These are phyloP conservation scores for Zygoascus biomembranicola DNA, from an alignment of 805 yeast genomes.

Conservation along the genomic window DNA sequence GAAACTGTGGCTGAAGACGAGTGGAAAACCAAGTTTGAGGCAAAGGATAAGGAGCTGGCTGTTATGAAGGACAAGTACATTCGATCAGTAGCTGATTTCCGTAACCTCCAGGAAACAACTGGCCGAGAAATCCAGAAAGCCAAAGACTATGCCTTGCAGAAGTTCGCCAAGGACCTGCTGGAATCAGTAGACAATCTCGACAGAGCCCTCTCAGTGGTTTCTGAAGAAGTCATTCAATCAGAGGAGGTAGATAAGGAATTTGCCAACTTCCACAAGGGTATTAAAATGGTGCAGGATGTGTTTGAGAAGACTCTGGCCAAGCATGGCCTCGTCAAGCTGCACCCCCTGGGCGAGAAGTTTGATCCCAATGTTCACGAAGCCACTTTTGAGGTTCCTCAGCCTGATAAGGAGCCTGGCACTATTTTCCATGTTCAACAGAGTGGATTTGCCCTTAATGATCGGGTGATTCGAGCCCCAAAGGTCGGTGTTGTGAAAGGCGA, in stretches of 20 bases:
- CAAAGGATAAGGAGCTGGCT: slow-evolving; percentile 55
- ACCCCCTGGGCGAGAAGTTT: slow-evolving; percentile 76
- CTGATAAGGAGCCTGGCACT: slow-evolving; percentile 85
- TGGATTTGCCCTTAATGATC: slow-evolving; percentile 76
- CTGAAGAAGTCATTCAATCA: slow-evolving; percentile 23
- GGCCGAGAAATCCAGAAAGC: slow-evolving; percentile 82
- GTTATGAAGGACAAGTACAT: slow-evolving; percentile 76
- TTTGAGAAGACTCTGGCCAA: slow-evolving; percentile 73
- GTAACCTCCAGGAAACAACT: slow-evolving; percentile 85
- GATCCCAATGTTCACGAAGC: slow-evolving; percentile 94
- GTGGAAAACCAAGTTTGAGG: slow-evolving; percentile 44
- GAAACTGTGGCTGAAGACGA: slow-evolving; percentile 8
- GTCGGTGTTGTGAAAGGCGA: slow-evolving; percentile 81
- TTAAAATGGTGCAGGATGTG: slow-evolving; percentile 78
- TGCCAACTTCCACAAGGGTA: slow-evolving; percentile 75
- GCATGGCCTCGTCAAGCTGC: slow-evolving; percentile 74
- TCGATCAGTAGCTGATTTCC: slow-evolving; percentile 84
- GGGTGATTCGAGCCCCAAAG: slow-evolving; percentile 92
- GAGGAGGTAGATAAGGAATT: slow-evolving; percentile 45
- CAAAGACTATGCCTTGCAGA: slow-evolving; percentile 82
- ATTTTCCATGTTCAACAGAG: slow-evolving; percentile 88
- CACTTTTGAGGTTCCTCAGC: slow-evolving; percentile 76
- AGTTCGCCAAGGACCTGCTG: slow-evolving; percentile 80
- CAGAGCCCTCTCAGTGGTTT: slow-evolving; percentile 50
- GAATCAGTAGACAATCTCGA: slow-evolving; percentile 88